phyloP scores from a whole-genome alignment of 2,329 filamentous ascomycete species.

The Colletotrichum coccodes region DNA sequence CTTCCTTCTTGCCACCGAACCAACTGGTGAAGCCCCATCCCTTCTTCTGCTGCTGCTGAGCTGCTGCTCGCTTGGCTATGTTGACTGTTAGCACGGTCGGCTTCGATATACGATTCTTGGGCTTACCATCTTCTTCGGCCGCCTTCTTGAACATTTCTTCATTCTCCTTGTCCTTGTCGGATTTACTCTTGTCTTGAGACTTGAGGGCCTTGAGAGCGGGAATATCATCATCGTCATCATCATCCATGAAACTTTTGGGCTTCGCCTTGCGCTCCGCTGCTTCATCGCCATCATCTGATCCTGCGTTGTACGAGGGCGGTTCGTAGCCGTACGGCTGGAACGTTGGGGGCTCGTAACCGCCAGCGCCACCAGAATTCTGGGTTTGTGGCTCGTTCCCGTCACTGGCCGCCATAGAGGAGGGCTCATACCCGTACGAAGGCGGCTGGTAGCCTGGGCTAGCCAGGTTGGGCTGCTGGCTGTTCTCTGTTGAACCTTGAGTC shows the following conservation, averaged over 20 bases:
- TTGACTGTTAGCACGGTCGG: slow-evolving; percentile 31
- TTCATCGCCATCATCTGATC: slow-evolving; percentile 57
- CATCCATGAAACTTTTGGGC: slow-evolving; percentile 84
- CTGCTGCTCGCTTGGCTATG: slow-evolving; percentile 69
- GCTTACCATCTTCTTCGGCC: slow-evolving; percentile 78
- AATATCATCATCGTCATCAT: slow-evolving; percentile 81
- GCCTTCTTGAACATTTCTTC: slow-evolving; percentile 88
- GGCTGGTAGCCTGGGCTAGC: slow-evolving; percentile 53
- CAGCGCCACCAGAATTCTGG: slow-evolving; percentile 44
- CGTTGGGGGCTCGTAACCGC: slow-evolving; percentile 69
- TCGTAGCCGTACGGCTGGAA: slow-evolving; percentile 70
- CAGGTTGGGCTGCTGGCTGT: slow-evolving; percentile 5
- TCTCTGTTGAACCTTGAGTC: neutral
- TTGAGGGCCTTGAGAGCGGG: slow-evolving; percentile 55
- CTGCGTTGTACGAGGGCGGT: slow-evolving; percentile 66
- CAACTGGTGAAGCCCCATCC: slow-evolving; percentile 88
- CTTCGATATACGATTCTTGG: neutral
- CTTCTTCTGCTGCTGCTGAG: slow-evolving; percentile 62
- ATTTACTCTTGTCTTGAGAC: slow-evolving; percentile 68
- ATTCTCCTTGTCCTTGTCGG: slow-evolving; percentile 80
- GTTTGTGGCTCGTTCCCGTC: slow-evolving; percentile 40
- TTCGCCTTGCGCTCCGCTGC: slow-evolving; percentile 68
- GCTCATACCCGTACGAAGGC: slow-evolving; percentile 62
- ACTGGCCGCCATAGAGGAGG: slow-evolving; percentile 50
- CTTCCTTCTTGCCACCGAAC: slow-evolving; percentile 80